These are phyloP conservation scores for Pseudonitzschia multiseries DNA, from an alignment of 108 stramenopile genomes.

Conservation along the genomic window DNA sequence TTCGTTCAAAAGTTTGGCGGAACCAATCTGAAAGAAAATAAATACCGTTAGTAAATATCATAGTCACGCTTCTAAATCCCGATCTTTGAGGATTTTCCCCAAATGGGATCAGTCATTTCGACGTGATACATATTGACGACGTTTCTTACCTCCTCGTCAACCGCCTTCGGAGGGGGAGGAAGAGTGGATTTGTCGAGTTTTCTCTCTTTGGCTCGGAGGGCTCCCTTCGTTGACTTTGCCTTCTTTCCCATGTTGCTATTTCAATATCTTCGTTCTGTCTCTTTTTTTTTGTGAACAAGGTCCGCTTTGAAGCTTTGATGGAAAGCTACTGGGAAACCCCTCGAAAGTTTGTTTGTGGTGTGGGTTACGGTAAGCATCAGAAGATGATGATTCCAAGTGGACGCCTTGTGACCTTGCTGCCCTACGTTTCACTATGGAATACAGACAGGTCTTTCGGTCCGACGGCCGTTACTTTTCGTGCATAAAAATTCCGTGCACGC, in stretches of 20 bases:
- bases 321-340: neutral
- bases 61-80: neutral
- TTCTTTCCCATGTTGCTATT: constrained; percentile 78
- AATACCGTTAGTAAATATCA: neutral
- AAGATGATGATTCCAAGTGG: neutral
- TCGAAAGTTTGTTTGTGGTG: neutral
- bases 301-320: too few species aligned
- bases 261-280: neutral
- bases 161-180: constrained; percentile 75
- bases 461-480: neutral
- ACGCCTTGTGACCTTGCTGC: neutral
- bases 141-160: constrained; percentile 70
- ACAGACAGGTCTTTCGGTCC: neutral
- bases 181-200: constrained; percentile 75
- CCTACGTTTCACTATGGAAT: neutral
- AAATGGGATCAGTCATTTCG: neutral
- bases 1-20: constrained; percentile 74
- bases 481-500: neutral
- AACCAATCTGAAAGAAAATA: constrained; percentile 53
- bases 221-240: constrained; percentile 69
- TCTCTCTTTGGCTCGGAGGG: constrained; percentile 58
- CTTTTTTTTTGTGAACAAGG: too few species aligned
- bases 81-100: neutral
- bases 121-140: neutral
- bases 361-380: neutral